Evolutionary conservation across 441 rosid genomes (phyloP), one percentile per base, ranked within the genome.

Genomic region (Manihot esculenta): DNA sequence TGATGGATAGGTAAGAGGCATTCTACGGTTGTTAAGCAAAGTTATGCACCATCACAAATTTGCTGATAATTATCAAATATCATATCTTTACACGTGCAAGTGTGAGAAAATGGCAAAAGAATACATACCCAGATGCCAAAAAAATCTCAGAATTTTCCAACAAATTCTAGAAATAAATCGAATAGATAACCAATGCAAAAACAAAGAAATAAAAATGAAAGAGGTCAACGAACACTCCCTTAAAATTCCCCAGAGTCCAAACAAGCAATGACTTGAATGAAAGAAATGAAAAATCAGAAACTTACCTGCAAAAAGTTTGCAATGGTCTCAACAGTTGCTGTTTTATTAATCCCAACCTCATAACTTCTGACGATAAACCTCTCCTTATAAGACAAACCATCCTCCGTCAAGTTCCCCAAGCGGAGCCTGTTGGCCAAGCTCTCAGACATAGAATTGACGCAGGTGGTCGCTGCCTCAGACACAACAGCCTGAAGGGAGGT

Each of bases 311-410:
- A 80, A 42, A 94, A 87, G 88, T 94, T 94, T 61, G 99, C 99
- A 74, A 94, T 83, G 59, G 97, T 90, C 83, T 94, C 97, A 11
- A 92, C 83, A 7, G 98, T 92, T 33, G 98, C 96, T 53, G 98
- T 94, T 86, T 91, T 94, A 78, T 92, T 94, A 73, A 90, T 86
- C 67, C 98, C 97, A 23, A 94, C 99, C 84, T 94, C 99, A 58
- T 90, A 92, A 62, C 89, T 82, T 82, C 99, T 84, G 5, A 95
- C 87, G 11, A 95, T 84, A 64, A 83, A 95, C 86, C 79, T 95
- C 84, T 95, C 99, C 80, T 85, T 92, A 71, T 85, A 94, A 12
- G 98, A 92, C 26, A 89, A 77, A 13, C 99, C 94, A 66, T 87
- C 88, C 58, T 88, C 92, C 18, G 85, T 72, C 88, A 89, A 84